phyloP scores from a whole-genome alignment of 2,329 filamentous ascomycete species.

The Westerdykella aurantiaca region DNA sequence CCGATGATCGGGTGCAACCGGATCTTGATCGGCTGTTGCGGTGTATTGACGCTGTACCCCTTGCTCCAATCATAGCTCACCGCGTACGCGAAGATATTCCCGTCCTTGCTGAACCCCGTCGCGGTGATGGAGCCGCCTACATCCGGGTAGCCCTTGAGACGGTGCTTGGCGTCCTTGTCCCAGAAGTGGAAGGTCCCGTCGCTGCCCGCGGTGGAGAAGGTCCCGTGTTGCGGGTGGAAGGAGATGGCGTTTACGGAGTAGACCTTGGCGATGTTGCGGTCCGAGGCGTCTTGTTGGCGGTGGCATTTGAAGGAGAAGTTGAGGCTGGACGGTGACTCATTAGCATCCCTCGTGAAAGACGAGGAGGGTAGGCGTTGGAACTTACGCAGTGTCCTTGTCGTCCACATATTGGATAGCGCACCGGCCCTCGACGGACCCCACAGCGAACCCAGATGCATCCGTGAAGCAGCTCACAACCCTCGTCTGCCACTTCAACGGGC shows the following conservation, averaged over 20 bases:
- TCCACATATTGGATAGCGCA: slow-evolving; percentile 98
- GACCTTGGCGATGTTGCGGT: slow-evolving; percentile 72
- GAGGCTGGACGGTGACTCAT: slow-evolving; percentile 39
- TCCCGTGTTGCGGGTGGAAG: slow-evolving; percentile 93
- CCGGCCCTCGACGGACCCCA: slow-evolving; percentile 92
- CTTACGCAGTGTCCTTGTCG: slow-evolving; percentile 73
- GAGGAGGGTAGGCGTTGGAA: background rate
- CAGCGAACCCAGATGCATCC: slow-evolving; percentile 85
- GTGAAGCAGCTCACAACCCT: slow-evolving; percentile 91
- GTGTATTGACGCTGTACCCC: slow-evolving; percentile 79
- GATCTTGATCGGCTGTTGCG: slow-evolving; percentile 47
- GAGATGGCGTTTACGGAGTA: slow-evolving; percentile 96
- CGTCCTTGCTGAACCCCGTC: slow-evolving; percentile 84
- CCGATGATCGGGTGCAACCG: slow-evolving; percentile 46
- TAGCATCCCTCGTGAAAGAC: slow-evolving; percentile 5
- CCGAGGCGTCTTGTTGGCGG: slow-evolving; percentile 63
- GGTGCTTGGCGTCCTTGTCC: slow-evolving; percentile 60
- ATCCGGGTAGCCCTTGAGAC: slow-evolving; percentile 59
- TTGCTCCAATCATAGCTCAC: slow-evolving; percentile 98
- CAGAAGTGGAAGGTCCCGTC: slow-evolving; percentile 97
- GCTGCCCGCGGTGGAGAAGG: slow-evolving; percentile 93
- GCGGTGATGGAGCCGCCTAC: slow-evolving; percentile 73
- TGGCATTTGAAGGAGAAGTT: slow-evolving; percentile 99
- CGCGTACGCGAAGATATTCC: slow-evolving; percentile 58
- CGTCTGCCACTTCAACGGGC: slow-evolving; percentile 97